These are phyloP conservation scores for Barbarea vulgaris DNA, from an alignment of 345 rosid species.

Conservation along the genomic window DNA sequence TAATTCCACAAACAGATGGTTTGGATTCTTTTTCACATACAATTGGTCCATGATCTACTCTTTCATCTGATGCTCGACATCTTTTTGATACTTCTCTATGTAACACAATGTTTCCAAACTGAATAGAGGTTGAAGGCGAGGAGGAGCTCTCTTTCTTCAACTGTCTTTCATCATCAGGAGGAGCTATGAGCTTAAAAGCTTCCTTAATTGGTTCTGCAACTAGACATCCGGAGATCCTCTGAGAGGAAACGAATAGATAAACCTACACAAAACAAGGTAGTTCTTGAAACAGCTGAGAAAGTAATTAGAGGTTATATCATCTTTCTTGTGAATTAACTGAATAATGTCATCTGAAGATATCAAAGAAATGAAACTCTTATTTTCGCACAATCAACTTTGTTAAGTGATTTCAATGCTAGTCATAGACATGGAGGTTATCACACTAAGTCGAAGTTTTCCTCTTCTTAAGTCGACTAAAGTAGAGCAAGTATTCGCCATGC, in stretches of 20 bases:
- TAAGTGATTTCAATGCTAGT: not conserved
- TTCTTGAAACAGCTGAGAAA: conserved; percentile 7
- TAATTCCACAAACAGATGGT: conserved; percentile 68
- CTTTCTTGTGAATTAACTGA: not conserved
- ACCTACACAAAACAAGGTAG: conserved; percentile 51
- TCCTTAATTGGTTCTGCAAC: conserved; percentile 81
- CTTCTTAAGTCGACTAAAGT: not conserved
- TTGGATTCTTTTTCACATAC: conserved; percentile 59
- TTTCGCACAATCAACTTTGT: not conserved
- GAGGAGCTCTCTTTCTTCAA: conserved; percentile 42
- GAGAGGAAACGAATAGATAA: conserved; percentile 61
- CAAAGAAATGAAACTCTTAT: not conserved
- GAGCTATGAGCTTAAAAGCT: conserved; percentile 63
- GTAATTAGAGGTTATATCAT: not conserved
- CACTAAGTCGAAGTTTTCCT: not conserved
- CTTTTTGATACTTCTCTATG: conserved; percentile 60
- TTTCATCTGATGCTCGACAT: conserved; percentile 33
- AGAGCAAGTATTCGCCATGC: not conserved
- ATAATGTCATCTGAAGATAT: not conserved
- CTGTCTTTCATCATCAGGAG: conserved; percentile 35
- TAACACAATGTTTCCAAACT: conserved; percentile 62
- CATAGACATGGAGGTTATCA: not conserved
- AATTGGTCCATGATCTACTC: conserved; percentile 48
- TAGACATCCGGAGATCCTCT: conserved; percentile 70
- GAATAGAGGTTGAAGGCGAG: conserved; percentile 49